A percentile compares a stretch with the other conserved stretches of the same genome.
Conservation (phyloP, 164 flowering plant genomes). For the Vitis amurensis region DNA sequence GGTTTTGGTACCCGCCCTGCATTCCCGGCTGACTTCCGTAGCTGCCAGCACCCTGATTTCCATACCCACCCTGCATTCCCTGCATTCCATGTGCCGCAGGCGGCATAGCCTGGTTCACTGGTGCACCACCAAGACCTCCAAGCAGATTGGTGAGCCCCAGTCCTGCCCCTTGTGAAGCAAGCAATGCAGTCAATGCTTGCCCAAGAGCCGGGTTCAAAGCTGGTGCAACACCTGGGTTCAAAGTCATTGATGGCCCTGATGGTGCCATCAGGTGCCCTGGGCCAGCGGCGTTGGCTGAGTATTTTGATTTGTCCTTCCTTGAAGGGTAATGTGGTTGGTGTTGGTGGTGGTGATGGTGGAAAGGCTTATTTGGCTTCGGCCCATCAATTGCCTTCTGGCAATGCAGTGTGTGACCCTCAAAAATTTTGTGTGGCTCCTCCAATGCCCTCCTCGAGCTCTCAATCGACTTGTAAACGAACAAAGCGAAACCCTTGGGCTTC, state of each 20-base stretch:
- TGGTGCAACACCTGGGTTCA: conserved; percentile 44
- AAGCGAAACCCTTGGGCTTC: conserved; percentile 44
- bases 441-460: conserved; percentile 43
- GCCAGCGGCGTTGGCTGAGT: conserved; percentile 8
- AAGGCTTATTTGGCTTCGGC: conserved; percentile 14
- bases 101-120: conserved; percentile 39
- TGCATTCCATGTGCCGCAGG: conserved; percentile 17
- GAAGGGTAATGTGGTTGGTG: conserved; percentile 19
- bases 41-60: conserved; percentile 38
- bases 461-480: conserved; percentile 36
- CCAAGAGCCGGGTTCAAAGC: conserved; percentile 67
- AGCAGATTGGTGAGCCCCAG: conserved; percentile 59
- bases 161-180: conserved; percentile 71
- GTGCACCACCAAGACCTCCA: conserved; percentile 47
- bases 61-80: conserved; percentile 39
- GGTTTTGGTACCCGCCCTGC: conserved; percentile 51
- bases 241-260: conserved; percentile 31
- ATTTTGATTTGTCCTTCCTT: conserved; percentile 37
- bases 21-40: conserved; percentile 47
- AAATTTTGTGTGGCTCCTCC: conserved; percentile 49
- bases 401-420: conserved; percentile 41
- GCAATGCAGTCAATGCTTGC: conserved; percentile 68
- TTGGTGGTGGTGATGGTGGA: conserved; percentile 21
- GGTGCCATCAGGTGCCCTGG: conserved; percentile 69
- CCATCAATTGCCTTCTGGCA: conserved; percentile 48